A percentile compares a stretch with the other conserved stretches of the same genome.
Conservation (phyloP, 2,329 filamentous ascomycete species). For the Apiospora koreana region DNA sequence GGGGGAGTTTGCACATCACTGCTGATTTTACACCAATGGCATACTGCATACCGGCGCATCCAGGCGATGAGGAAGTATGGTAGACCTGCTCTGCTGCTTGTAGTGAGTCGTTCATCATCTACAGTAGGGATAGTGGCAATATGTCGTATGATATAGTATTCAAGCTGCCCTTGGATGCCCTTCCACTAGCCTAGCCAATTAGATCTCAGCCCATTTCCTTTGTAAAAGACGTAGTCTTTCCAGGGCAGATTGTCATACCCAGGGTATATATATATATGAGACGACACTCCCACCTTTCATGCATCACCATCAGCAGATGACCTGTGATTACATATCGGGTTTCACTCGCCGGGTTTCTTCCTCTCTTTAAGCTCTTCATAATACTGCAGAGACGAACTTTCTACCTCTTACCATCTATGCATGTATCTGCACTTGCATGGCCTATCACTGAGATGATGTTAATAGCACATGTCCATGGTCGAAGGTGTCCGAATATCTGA, state of each 20-base stretch:
- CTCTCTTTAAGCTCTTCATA: not conserved
- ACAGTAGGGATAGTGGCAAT: not conserved
- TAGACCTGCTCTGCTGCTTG: too few species aligned
- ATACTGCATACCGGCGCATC: not conserved
- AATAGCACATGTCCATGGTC: not conserved
- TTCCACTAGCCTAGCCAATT: not conserved
- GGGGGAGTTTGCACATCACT: not conserved
- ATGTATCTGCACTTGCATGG: not conserved
- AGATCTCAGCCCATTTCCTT: not conserved
- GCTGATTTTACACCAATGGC: conserved; percentile 13
- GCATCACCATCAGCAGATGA: not conserved
- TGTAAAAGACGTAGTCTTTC: too few species aligned
- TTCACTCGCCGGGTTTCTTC: not conserved
- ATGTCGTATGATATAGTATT: not conserved
- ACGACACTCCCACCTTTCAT: not conserved
- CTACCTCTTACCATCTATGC: not conserved
- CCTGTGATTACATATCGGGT: not conserved
- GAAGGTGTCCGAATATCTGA: not conserved
- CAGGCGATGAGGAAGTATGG: not conserved
- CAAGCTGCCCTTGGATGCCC: not conserved
- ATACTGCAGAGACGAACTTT: not conserved
- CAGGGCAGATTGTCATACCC: too few species aligned
- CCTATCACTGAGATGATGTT: not conserved
- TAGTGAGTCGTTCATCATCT: not conserved
- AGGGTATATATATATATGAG: too few species aligned